phyloP scores from a whole-genome alignment of 225 moss, liverwort and hornwort genomes.

The Thuidium tamariscinum region DNA sequence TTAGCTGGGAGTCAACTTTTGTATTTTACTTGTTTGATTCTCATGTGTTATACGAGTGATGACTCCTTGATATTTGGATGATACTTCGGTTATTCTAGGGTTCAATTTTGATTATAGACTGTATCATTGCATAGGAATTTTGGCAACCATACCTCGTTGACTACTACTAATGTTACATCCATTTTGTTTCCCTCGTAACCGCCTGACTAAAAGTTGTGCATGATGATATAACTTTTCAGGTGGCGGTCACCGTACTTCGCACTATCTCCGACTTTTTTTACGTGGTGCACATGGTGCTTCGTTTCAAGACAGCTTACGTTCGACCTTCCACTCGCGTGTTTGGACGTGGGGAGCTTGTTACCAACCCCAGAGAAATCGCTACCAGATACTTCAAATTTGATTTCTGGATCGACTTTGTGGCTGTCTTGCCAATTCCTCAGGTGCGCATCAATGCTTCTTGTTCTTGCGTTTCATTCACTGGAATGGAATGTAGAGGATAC shows the following conservation, averaged over 20 bases:
- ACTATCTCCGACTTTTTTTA: slow-evolving; percentile 71
- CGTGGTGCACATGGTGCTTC: slow-evolving; percentile 65
- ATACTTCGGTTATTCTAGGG: not conserved
- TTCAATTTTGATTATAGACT: not conserved
- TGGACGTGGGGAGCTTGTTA: slow-evolving; percentile 50
- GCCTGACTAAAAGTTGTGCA: not conserved
- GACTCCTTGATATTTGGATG: not conserved
- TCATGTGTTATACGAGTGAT: not conserved
- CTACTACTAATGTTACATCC: not conserved
- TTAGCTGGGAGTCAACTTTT: not conserved
- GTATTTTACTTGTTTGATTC: not conserved
- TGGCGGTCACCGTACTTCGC: slow-evolving; percentile 65
- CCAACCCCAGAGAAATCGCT: slow-evolving; percentile 22
- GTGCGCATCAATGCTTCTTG: not conserved
- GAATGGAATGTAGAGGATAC: not conserved
- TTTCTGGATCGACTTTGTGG: slow-evolving; percentile 50
- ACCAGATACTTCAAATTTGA: slow-evolving; percentile 13
- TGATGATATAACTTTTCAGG: not conserved
- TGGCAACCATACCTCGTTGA: not conserved
- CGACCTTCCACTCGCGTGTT: slow-evolving; percentile 38
- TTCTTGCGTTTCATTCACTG: not conserved
- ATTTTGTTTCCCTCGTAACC: not conserved
- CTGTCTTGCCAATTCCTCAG: slow-evolving; percentile 53
- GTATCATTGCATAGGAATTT: not conserved
- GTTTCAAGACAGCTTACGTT: slow-evolving; percentile 27